phyloP scores from a whole-genome alignment of 1,284 basidiomycete species.

The Apiotrichum gamsii region DNA sequence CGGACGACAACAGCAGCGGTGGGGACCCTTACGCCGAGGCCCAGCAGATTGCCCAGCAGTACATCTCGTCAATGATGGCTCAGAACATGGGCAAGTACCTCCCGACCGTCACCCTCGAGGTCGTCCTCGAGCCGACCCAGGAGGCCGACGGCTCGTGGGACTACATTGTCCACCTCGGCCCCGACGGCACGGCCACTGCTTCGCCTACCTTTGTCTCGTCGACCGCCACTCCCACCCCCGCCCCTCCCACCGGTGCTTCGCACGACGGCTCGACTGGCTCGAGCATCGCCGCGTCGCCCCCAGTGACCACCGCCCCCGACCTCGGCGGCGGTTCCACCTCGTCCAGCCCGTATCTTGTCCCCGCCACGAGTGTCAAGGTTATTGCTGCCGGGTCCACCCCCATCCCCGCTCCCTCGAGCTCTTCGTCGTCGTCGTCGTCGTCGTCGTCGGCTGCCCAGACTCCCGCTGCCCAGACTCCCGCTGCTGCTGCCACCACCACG shows the following conservation, averaged over 20 bases:
- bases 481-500: background rate
- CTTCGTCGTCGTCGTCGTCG: no score
- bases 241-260: conserved; percentile 2
- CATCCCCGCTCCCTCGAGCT: background rate
- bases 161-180: conserved; percentile 42
- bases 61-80: conserved; percentile 22
- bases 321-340: conserved; percentile 1
- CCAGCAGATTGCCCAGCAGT: conserved; percentile 28
- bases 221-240: conserved; percentile 2
- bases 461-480: background rate
- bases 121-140: conserved; percentile 44
- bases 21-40: conserved; percentile 20
- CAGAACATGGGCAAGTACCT: conserved; percentile 30
- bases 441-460: background rate
- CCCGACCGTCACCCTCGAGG: conserved; percentile 45
- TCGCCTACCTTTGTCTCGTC: conserved; percentile 33
- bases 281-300: background rate
- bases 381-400: background rate
- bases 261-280: background rate
- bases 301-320: conserved; percentile 10
- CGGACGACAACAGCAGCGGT: no score
- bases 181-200: conserved; percentile 44
- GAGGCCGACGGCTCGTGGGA: conserved; percentile 46
- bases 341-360: conserved; percentile 24
- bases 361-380: conserved; percentile 25